Evolutionary conservation across 805 yeast species (phyloP), one percentile per base, ranked within the genome.

Genomic region (Yarrowia keelungensis): DNA sequence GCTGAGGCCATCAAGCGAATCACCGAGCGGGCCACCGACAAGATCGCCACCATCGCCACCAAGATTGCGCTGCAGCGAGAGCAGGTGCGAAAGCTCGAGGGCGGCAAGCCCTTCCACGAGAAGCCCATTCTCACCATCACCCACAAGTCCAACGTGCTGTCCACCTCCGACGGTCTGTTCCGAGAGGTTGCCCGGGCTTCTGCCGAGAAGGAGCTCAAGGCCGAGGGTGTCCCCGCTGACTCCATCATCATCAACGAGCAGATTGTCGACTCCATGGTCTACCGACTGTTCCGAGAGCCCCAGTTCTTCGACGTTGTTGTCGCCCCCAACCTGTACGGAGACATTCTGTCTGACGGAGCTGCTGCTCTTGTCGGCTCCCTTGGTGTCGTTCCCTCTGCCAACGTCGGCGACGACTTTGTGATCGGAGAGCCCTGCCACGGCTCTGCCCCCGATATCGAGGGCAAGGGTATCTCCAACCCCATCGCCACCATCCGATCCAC

Each of bases 351-450:
- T 68, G 98, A 93, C 78, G 98, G 94, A 80, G 97, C 97, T 16
- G 90, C 96, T 41, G 97, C 92, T 62, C 91, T 93, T 69, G 93
- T 97, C 3, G 99, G 99, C 64, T 94, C 98, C 39, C 86, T 95
- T 72, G 99, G 99, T 77, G 97, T 95, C 69, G 98, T 95, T 69
- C 98, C 99, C 76, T 89, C 97, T 68, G 98, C 98, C 71, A 95
- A 95, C 77, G 99, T 95, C 72, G 99, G 99, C 76, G 97, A 92
- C 78, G 81, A 84, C 78, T 94, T 95, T 77, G 98, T 96, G 72
- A 92, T 95, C 77, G 99, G 99, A 79, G 99, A 95, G 82, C 99
- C 99, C 77, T 93, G 98, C 78, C 99, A 95, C 81, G 99, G 99
- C 71, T 91, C 97, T 69, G 99, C 99, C 68, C 99, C 99, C 69